Base-by-base conservation (phyloP, 371 early-diverging fungal species). In the Zopfochytrium polystomum region DNA sequence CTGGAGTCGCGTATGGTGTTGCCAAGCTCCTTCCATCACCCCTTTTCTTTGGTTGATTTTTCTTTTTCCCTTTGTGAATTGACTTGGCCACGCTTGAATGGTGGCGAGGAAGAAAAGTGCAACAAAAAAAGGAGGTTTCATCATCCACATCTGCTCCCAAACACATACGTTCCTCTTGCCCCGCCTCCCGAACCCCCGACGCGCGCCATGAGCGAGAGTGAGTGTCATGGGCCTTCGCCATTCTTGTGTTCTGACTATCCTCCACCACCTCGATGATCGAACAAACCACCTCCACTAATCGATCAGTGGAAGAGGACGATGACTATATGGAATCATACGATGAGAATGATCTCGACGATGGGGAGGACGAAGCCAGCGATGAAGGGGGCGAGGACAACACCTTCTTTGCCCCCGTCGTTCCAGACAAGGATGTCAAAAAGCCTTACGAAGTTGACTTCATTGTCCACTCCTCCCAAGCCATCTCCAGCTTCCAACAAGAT, bases 361-460 rank as follows among this genome's bases (percentile, higher is more conserved):
- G 74, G 18, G 79, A 79, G 3, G 76, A 66, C 22, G 71, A 71
- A 26, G 72, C 63, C 13, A 80, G 73, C 20, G 71, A 70, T 27
- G 82, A 76, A n/a, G 65, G 66, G n/a, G 69, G 67, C 48, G 69
- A 56, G 20, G 59, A 52, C 31, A 60, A 53, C 26, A 45, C 52
- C 25, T 54, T 32, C 38, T 70, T 68, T 60, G 63, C 60, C 18
- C 72, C 71, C 23, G 71, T 76, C 29, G 57, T 74, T 15, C 56
- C 74, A 2, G 74, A 74, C 31, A 50, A 58, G 46, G 68, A 73
- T 55, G 22, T 60, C 6, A 64, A 54, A 52, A 86, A 85, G 63
- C 65, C 71, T 3, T 87, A 87, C 72, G 85, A 89, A 62, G 86
- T 89, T 5, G 90, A 88, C 48, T 92, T 79, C 62, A 68, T 58